Conservation (phyloP, 2,329 filamentous ascomycete genomes). For the Colletotrichum viniferum region DNA sequence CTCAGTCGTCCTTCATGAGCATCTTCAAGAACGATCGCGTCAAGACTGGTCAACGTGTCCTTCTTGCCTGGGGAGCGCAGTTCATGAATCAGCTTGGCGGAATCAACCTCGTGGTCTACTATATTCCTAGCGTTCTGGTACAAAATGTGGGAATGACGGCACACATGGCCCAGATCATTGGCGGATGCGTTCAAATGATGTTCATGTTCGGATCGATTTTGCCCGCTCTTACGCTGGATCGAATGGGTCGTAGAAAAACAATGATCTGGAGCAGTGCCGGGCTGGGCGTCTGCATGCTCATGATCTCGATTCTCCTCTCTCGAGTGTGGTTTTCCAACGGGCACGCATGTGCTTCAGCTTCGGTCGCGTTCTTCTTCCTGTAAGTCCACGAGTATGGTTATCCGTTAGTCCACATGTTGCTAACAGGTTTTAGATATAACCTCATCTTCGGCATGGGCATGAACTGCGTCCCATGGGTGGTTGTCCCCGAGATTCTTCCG, state of each 20-base stretch:
- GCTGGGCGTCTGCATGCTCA: conserved; percentile 38
- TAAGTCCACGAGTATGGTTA: conserved; percentile 14
- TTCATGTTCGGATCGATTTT: conserved; percentile 41
- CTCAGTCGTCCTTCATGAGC: conserved; percentile 39
- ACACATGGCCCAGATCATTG: conserved; percentile 35
- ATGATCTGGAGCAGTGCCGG: conserved; percentile 46
- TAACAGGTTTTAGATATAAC: conserved; percentile 28
- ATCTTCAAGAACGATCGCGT: conserved; percentile 48
- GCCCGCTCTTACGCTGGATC: conserved; percentile 37
- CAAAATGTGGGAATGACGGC: conserved; percentile 35
- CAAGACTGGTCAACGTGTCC: conserved; percentile 45
- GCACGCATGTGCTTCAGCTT: conserved; percentile 25
- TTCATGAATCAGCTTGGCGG: conserved; percentile 56
- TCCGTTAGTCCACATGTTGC: fast-evolving
- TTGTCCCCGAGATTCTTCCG: conserved; percentile 39
- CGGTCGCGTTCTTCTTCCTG: conserved; percentile 41
- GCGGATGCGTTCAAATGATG: conserved; percentile 40
- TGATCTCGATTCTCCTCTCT: conserved; percentile 38
- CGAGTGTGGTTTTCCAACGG: conserved; percentile 16
- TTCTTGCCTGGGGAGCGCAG: conserved; percentile 51
- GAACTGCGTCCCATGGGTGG: conserved; percentile 41
- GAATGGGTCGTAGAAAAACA: conserved; percentile 42
- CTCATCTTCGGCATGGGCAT: conserved; percentile 27
- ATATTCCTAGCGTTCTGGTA: conserved; percentile 34
- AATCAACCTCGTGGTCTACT: conserved; percentile 49